Base-by-base conservation (phyloP, 2,329 filamentous ascomycete species). In the Calonectria hongkongensis region DNA sequence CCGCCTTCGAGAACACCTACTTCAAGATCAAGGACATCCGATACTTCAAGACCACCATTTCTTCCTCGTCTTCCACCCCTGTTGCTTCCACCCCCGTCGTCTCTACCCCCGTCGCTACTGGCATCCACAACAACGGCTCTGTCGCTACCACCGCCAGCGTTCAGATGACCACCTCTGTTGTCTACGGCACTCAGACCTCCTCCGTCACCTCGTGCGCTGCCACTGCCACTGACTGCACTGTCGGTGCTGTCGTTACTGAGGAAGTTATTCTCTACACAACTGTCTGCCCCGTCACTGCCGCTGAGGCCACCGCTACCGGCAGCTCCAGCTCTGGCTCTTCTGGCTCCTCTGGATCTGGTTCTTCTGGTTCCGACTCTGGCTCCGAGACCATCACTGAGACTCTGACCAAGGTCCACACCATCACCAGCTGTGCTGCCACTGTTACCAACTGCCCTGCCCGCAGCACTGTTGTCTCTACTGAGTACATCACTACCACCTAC, bases 161-260 rank as follows among this genome's bases (percentile, higher is more conserved):
- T 33, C 27, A 63, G 48, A 60, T 79, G 68, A 79, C 75, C 68
- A 84, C 83, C 58, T 82, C 81, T 36, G 82, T 82, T 41, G 79
- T 85, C 33, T 84, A 81, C 79, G 80, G 79, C 66, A 84, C 81
- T 15, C 33, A 51, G 21, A 33, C 64, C 30, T 62, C 60, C 58
- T 68, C 70, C 21, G 50, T 72, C 30, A 72, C 70, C 2, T 47
- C 56, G 30, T 72, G 70, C 33, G 56, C 70, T 25, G n/a, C 70
- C 30, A 90, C 89, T 78, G 84, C 90, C 83, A 90, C 87, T 78
- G 71, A 76, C 68, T 91, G 89, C 83, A 85, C 84, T 58, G 84
- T 89, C 21, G 78, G 79, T 27, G 75, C 80, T 41, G 79, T 85
- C 45, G 82, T 81, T 36, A 86, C 85, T 6, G 79, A 84, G 66